Evolutionary conservation across 2,329 filamentous ascomycete species (phyloP).

Genomic region (Lachnellula willkommii): DNA sequence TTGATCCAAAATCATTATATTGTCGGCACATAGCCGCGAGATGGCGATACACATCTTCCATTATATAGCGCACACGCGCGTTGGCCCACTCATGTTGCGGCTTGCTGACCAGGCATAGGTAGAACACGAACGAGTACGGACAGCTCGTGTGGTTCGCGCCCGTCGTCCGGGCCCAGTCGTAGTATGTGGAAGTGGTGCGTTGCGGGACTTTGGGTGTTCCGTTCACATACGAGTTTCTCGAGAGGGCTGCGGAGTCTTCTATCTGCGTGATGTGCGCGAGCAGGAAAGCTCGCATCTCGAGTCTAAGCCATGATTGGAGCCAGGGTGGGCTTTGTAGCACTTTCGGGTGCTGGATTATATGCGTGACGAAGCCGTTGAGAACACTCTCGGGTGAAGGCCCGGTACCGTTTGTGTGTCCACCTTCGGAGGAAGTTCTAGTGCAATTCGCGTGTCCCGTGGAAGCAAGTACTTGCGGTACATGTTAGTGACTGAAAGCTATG

Average conservation of each 20-base stretch:
- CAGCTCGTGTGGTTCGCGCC: slow-evolving; percentile 6
- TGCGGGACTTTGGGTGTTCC: no score
- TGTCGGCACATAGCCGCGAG: slow-evolving; percentile 29
- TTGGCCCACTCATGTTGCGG: not conserved
- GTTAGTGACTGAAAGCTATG: no score
- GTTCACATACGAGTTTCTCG: no score
- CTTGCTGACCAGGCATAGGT: not conserved
- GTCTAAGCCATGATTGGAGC: not conserved
- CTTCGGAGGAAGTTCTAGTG: not conserved
- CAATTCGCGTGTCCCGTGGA: no score
- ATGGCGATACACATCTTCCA: slow-evolving; percentile 12
- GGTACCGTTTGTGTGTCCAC: not conserved
- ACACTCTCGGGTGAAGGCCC: not conserved
- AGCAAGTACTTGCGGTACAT: no score
- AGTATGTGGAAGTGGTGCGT: not conserved
- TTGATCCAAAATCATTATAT: slow-evolving; percentile 35
- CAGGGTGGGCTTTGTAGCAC: not conserved
- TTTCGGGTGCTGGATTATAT: not conserved
- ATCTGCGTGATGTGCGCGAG: not conserved
- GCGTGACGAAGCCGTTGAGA: not conserved
- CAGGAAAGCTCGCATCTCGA: not conserved
- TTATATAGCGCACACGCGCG: slow-evolving; percentile 1
- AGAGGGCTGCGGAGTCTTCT: not conserved
- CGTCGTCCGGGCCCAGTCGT: not conserved
- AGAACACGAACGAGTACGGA: slow-evolving; percentile 3